Evolutionary conservation across 2,329 filamentous ascomycete genomes (phyloP).

Genomic region (Seiridium cupressi): DNA sequence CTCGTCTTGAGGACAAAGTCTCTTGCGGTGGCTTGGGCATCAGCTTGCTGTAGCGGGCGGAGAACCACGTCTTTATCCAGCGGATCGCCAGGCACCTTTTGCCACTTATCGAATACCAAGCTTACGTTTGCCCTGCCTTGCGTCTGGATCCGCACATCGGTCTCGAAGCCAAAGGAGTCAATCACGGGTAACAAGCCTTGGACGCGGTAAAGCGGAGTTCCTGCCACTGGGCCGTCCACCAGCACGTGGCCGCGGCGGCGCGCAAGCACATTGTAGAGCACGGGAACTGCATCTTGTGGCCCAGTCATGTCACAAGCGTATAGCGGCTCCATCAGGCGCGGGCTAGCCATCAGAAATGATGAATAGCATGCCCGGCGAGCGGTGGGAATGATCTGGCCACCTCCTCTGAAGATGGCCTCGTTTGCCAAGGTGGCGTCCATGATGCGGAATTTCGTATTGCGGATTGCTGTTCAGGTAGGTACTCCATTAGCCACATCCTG

Average conservation of each 20-base stretch:
- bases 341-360: constrained; percentile 95
- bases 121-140: constrained; percentile 89
- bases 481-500: background rate
- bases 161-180: constrained; percentile 97
- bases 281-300: constrained; percentile 82
- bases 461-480: constrained; percentile 65
- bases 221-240: constrained; percentile 89
- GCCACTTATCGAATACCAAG: constrained; percentile 95
- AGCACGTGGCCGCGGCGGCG: constrained; percentile 88
- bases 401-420: constrained; percentile 91
- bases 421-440: constrained; percentile 84
- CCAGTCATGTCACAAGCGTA: constrained; percentile 93
- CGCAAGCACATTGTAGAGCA: constrained; percentile 88
- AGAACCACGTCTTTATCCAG: constrained; percentile 83
- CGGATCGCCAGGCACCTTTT: constrained; percentile 91
- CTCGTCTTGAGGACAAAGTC: constrained; percentile 98
- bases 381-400: constrained; percentile 96
- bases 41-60: constrained; percentile 82
- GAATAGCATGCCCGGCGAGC: constrained; percentile 90
- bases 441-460: constrained; percentile 96
- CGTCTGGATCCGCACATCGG: constrained; percentile 92
- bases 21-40: constrained; percentile 82
- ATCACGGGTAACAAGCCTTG: constrained; percentile 92
- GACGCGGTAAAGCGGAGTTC: constrained; percentile 90
- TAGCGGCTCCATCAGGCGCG: constrained; percentile 93